Evolutionary conservation across 345 rosid genomes (phyloP).

Genomic region (Salix udensis): DNA sequence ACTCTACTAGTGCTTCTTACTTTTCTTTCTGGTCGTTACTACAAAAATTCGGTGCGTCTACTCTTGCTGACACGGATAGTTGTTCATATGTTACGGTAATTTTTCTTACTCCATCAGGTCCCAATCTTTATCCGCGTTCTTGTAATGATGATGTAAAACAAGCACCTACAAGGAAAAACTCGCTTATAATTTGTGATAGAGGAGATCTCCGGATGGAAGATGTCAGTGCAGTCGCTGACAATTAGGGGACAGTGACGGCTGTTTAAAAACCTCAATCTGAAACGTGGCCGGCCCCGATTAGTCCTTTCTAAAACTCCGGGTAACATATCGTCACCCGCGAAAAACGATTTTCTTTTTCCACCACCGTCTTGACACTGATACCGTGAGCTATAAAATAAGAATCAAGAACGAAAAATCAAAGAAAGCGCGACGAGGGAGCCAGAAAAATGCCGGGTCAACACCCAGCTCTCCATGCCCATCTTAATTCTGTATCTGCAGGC

Average conservation of each 20-base stretch:
- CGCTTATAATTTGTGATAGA: no score
- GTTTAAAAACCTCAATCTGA: no score
- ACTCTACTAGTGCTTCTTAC: neutral
- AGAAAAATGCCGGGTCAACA: conserved; percentile 35
- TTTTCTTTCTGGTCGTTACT: neutral
- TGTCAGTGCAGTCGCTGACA: no score
- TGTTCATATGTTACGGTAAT: neutral
- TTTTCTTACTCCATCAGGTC: no score
- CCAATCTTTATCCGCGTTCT: no score
- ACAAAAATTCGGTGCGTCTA: neutral
- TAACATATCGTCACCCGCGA: neutral
- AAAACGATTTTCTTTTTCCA: neutral
- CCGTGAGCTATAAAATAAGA: neutral
- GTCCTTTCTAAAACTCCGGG: neutral
- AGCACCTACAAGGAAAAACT: no score
- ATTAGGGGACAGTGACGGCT: no score
- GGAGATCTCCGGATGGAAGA: no score
- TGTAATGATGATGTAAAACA: no score
- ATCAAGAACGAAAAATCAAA: neutral
- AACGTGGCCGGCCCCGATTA: no score
- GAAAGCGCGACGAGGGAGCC: neutral
- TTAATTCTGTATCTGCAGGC: conserved; percentile 26
- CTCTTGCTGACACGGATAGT: neutral
- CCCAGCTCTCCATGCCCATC: conserved; percentile 38
- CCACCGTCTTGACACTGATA: neutral